These are phyloP conservation scores for Aquilaria sinensis DNA, from an alignment of 345 rosid genomes.

Conservation along the genomic window DNA sequence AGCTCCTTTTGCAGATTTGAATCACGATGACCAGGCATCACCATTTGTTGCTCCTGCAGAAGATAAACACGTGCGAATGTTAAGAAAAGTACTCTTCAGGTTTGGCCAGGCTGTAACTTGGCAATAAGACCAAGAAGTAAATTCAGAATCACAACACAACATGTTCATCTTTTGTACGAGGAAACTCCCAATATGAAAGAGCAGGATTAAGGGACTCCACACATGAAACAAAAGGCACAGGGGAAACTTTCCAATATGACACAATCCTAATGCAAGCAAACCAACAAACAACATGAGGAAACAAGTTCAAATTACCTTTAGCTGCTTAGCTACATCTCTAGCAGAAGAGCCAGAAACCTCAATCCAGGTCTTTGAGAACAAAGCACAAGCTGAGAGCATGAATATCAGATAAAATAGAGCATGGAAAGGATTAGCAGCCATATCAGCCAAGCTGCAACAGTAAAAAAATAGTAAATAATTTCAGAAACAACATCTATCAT, in stretches of 20 bases:
- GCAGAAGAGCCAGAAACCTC: slow-evolving; percentile 72
- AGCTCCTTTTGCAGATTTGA: slow-evolving; percentile 58
- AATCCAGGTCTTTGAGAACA: slow-evolving; percentile 68
- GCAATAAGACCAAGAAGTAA: too few relatives aligned
- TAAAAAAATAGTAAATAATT: too few relatives aligned
- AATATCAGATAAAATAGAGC: slow-evolving; percentile 57
- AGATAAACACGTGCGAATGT: background rate
- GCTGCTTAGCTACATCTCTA: slow-evolving; percentile 64
- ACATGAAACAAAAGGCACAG: too few relatives aligned
- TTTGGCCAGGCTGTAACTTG: too few relatives aligned
- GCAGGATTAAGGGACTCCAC: too few relatives aligned
- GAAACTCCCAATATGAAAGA: too few relatives aligned
- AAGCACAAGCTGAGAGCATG: slow-evolving; percentile 61
- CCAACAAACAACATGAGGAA: background rate
- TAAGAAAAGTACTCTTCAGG: too few relatives aligned
- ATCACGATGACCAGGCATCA: slow-evolving; percentile 65
- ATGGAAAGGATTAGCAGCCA: slow-evolving; percentile 17
- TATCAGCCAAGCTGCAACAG: slow-evolving; percentile 40
- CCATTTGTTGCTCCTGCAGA: slow-evolving; percentile 63
- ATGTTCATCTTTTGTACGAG: too few relatives aligned
- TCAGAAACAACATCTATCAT: background rate
- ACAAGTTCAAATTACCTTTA: slow-evolving; percentile 31
- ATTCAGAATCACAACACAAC: too few relatives aligned
- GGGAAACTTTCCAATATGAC: too few relatives aligned
- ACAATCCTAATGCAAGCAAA: too few relatives aligned